Conservation (phyloP, 768 basidiomycete species). For the Phallus indusiatus region DNA sequence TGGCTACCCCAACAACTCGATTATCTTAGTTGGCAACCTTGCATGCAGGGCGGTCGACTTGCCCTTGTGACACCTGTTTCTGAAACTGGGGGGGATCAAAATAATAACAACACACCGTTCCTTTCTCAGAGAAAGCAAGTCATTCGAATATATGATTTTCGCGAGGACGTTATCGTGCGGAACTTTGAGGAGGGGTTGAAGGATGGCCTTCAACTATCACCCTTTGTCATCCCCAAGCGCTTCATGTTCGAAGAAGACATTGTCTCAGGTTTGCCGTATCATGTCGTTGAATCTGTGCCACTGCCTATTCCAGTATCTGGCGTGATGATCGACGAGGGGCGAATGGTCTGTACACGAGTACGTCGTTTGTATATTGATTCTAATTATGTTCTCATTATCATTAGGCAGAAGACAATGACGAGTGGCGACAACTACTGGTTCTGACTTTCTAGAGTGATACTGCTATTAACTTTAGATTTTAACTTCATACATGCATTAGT, state of each 20-base stretch:
- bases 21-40: neutral
- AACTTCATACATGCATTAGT: no score
- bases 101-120: neutral
- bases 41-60: neutral
- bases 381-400: neutral
- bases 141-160: constrained; percentile 6
- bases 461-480: no score
- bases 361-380: neutral
- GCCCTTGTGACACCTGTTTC: neutral
- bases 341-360: constrained; percentile 2
- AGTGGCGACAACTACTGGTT: constrained; percentile 1
- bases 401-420: neutral
- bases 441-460: neutral
- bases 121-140: neutral
- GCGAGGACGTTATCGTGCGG: neutral
- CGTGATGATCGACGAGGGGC: constrained; percentile 6
- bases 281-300: neutral
- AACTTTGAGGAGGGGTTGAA: neutral
- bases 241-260: constrained; percentile 2
- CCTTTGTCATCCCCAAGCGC: neutral
- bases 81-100: neutral
- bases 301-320: neutral
- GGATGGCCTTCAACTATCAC: neutral
- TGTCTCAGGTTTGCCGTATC: neutral
- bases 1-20: neutral